These are phyloP conservation scores for Aegilops bicornis DNA, from an alignment of 176 grass and related monocot species.

Conservation along the genomic window DNA sequence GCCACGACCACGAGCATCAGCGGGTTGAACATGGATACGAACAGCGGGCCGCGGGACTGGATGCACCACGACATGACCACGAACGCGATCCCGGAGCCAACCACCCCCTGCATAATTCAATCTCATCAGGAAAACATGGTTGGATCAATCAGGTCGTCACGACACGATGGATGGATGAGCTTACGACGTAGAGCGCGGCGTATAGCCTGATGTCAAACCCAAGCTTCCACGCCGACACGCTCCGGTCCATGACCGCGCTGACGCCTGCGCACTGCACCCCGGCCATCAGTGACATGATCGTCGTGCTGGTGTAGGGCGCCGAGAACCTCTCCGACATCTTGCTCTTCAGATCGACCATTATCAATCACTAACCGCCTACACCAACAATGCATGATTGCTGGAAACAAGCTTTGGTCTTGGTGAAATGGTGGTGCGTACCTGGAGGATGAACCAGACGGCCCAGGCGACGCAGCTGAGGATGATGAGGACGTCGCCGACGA, in stretches of 20 bases:
- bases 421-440: constrained; percentile 26
- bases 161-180: not conserved
- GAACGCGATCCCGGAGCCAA: constrained; percentile 64
- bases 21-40: constrained; percentile 96
- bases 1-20: constrained; percentile 79
- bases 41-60: constrained; percentile 68
- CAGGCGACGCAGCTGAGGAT: constrained; percentile 72
- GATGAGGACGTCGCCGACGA: constrained; percentile 57
- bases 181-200: constrained; percentile 71
- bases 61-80: constrained; percentile 89
- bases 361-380: not conserved
- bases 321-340: constrained; percentile 74
- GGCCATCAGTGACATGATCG: constrained; percentile 78
- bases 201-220: constrained; percentile 77
- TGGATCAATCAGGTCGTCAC: too few relatives aligned
- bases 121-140: not conserved
- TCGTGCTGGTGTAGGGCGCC: constrained; percentile 80
- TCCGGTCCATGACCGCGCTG: constrained; percentile 48
- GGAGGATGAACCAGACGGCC: constrained; percentile 88
- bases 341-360: constrained; percentile 21
- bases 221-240: constrained; percentile 58
- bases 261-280: constrained; percentile 58
- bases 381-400: not conserved
- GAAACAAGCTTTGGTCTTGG: not conserved
- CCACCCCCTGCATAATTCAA: constrained; percentile 48